Evolutionary conservation across 1,284 basidiomycete genomes (phyloP), one percentile per base, ranked within the genome.

Genomic region (Neonothopanus nambi): DNA sequence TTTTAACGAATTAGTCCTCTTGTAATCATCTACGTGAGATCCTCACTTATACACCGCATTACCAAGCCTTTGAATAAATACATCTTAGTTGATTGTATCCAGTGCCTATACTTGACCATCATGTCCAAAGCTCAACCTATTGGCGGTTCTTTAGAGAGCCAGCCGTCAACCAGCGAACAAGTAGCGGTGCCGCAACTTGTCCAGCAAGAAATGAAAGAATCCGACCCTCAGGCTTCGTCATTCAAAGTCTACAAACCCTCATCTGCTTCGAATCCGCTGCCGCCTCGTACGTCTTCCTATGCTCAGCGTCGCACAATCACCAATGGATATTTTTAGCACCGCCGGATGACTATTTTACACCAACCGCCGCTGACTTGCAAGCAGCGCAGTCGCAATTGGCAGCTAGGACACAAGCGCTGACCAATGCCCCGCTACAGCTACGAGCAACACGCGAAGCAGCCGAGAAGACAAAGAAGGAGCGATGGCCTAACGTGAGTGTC

Each of bases 361-460:
- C 89, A 1, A 91, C 87, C 1, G 60, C 84, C 3, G 76, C 84
- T 9, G 93, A 96, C 66, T 70, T 95, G 55, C 84, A 82, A 61
- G 74, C 77, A 2, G 87, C 89, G 1, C 87, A 92, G 60, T 76
- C 80, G 1, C 78, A 81, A 18, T 72, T 90, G 28, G 67, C 80
- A 4, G 79, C 83, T 5, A 78, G 84, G 3, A 81, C 84, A 1
- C 80, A 87, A 49, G 78, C 86, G 1, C 72, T 94, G n/a, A 71
- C 71, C 3, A 85, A 95, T 67, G 88, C 87, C 0, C 93, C 93
- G 5, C 71, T 95, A 7, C 81, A 87, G 61, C 79, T 91, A 9
- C 81, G 85, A 33, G 78, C 84, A 1, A 74, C 81, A 49, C 78
- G 91, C 42, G 90, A 93, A 46, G 79, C 80, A 15, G 78, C 81